Evolutionary conservation across 1,284 basidiomycete genomes (phyloP), one percentile per base, ranked within the genome.

Genomic region (Xerocomus cyaneibrunnescens): DNA sequence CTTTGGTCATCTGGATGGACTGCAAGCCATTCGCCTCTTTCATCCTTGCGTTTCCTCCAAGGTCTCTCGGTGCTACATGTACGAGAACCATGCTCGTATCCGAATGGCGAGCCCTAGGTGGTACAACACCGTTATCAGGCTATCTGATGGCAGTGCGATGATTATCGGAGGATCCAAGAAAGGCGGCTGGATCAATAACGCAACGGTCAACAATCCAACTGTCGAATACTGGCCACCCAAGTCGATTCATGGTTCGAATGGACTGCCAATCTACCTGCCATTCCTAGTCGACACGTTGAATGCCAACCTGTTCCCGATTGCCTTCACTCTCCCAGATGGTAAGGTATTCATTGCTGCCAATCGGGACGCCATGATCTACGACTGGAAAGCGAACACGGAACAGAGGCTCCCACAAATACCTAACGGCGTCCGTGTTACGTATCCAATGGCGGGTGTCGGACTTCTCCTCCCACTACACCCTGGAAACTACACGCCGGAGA

Each of bases 191-290:
- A 89, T 89, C 58, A 89, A 90, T 63, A 89, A 88, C 50, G 76
- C 73, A 16, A 87, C 85, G 2, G 79, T 80, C 51, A 91, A 90
- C 72, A 92, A 91, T 65, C 89, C 90, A 13, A 89, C 87, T 0
- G 70, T 88, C 58, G 91, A 92, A 66, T 92, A 80, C 68, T 92
- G 79, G 67, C 90, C 90, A 30, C 84, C 88, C 1, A 91, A 91
- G 67, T 74, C 77, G 51, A 83, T 89, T 50, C 74, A 81, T 54
- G 79, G 75, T 19, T 83, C 77, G 4, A 80, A 83, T 49, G 89
- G 87, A 32, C 62, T 87, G 43, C 83, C 84, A 10, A 77, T 90
- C 39, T 67, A 70, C 25, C 66, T 85, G 13, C 74, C 74, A 8
- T 92, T 93, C 69, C 72, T 93, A 7, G 72, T 76, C 54, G 80